Evolutionary conservation across 768 basidiomycete species (phyloP).

Genomic region (Hygrophoropsis aurantiaca): DNA sequence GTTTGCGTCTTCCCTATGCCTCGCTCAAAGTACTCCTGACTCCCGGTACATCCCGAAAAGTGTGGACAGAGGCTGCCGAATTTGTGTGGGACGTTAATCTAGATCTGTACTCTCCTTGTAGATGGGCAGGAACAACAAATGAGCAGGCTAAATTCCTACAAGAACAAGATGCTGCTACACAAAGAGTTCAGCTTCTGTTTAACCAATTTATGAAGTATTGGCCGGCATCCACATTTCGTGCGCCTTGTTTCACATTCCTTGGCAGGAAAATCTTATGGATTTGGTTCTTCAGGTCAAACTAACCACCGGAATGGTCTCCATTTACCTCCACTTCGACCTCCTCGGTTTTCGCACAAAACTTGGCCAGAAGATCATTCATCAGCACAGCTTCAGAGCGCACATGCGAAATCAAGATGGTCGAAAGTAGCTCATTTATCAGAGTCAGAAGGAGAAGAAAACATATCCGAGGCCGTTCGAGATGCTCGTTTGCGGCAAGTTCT

Average conservation of each 20-base stretch:
- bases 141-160: conserved; percentile 66
- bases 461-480: conserved; percentile 70
- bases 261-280: too few species aligned
- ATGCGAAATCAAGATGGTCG: conserved; percentile 14
- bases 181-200: conserved; percentile 59
- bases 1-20: conserved; percentile 53
- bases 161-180: conserved; percentile 69
- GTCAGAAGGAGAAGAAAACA: conserved; percentile 62
- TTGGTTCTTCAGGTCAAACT: background rate
- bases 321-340: conserved; percentile 38
- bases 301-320: conserved; percentile 53
- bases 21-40: conserved; percentile 51
- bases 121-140: conserved; percentile 49
- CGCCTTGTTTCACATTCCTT: too few species aligned
- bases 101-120: conserved; percentile 66
- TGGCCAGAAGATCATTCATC: conserved; percentile 2
- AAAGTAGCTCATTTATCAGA: conserved; percentile 45
- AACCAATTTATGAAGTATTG: conserved; percentile 20
- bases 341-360: conserved; percentile 14
- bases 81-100: conserved; percentile 53
- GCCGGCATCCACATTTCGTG: background rate
- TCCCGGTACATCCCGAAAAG: conserved; percentile 35
- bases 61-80: conserved; percentile 69
- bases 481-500: conserved; percentile 64
- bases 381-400: conserved; percentile 2